Evolutionary conservation across 2,329 filamentous ascomycete species (phyloP), one percentile per base, ranked within the genome.

Genomic region (Zymoseptoria ardabiliae): DNA sequence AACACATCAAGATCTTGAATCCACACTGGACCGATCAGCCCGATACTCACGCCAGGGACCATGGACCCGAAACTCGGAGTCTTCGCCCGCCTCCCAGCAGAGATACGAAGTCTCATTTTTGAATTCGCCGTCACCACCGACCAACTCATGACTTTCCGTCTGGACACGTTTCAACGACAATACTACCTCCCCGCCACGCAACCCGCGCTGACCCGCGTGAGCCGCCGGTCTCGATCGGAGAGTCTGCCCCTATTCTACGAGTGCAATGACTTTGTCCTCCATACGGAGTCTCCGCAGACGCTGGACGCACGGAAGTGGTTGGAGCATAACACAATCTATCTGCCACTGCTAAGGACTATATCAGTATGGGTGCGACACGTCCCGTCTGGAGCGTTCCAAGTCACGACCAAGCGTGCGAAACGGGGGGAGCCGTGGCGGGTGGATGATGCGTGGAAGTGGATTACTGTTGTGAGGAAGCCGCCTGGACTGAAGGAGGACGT

Each of bases 291-390:
- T n/a, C 41, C 59, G 35, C 70, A 70, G 62, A 62, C 62, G 22
- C 60, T 64, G 10, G 67, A 72, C 25, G 65, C 65, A 2, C 54
- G 55, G n/a, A 50, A 52, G 7, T 72, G 70, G 70, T 59, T 71
- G 10, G 41, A 53, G 3, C 58, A 62, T 49, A 68, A 66, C 52
- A 58, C 55, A 9, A 20, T 23, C 7, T 58, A 70, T 53, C 53
- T 72, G 7, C 28, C 50, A 0, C 56, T 58, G 11, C 17, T 71
- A 28, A 57, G 62, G 19, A 57, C 57, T 3, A 19, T 72, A n/a
- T 59, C 63, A 1, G 45, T 72, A 8, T 71, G 70, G 70, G 56
- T 72, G 30, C 63, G 69, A 41, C 69, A 69, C 54, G 58, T 69
- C 1, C 58, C 65, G 7, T 56, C 55, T 49, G 69, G 68, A 10